These are phyloP conservation scores for Jaltomata sinuosa DNA, from an alignment of 257 asterid species.

Conservation along the genomic window DNA sequence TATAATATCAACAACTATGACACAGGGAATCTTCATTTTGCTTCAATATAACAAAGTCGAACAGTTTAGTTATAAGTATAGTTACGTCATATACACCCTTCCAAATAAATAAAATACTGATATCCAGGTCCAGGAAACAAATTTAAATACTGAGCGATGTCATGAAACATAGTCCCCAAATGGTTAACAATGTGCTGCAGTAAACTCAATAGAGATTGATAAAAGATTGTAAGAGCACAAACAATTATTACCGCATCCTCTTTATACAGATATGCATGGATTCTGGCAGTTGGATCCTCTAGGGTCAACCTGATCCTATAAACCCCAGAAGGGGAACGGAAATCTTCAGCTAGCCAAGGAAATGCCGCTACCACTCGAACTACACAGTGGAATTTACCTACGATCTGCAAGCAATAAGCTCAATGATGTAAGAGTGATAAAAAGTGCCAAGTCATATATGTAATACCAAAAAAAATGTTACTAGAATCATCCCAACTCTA, in stretches of 20 bases:
- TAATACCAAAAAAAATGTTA: neutral
- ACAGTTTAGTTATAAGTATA: neutral
- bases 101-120: neutral
- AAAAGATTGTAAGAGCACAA: neutral
- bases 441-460: neutral
- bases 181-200: neutral
- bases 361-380: conserved; percentile 59
- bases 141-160: neutral
- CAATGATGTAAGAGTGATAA: neutral
- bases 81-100: neutral
- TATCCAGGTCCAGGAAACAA: neutral
- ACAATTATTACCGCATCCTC: conserved; percentile 65
- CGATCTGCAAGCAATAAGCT: conserved; percentile 40
- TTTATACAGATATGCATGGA: conserved; percentile 58
- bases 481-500: neutral
- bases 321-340: conserved; percentile 42
- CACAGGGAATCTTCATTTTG: neutral
- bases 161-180: neutral
- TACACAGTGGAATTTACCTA: conserved; percentile 47
- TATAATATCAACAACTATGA: neutral
- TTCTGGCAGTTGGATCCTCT: conserved; percentile 91
- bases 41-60: neutral
- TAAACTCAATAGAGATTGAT: neutral
- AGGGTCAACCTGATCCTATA: conserved; percentile 71
- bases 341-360: conserved; percentile 52